Evolutionary conservation across 768 basidiomycete species (phyloP).

Genomic region (Mrakia gelida): DNA sequence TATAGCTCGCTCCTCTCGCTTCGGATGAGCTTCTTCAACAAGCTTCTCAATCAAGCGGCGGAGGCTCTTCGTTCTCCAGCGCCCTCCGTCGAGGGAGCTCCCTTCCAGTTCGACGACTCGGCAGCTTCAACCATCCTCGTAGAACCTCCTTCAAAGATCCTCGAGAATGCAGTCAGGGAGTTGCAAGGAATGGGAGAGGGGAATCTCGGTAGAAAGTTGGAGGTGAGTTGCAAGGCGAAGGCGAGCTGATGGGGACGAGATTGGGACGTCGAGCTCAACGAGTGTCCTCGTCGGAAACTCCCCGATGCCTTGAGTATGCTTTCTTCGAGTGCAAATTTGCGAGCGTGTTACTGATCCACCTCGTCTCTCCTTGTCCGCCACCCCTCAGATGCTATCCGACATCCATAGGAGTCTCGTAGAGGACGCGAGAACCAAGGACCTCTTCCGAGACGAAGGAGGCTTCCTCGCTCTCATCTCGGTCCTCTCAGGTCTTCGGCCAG

Average conservation of each 20-base stretch:
- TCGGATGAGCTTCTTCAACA: constrained; percentile 17
- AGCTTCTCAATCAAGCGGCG: constrained; percentile 1
- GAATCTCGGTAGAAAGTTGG: constrained; percentile 5
- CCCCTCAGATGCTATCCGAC: constrained; percentile 46
- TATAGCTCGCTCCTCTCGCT: background rate
- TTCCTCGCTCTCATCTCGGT: constrained; percentile 70
- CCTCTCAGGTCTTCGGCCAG: constrained; percentile 57
- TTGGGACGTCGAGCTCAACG: background rate
- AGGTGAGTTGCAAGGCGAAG: constrained; percentile 15
- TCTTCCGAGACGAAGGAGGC: constrained; percentile 76
- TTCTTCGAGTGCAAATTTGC: background rate
- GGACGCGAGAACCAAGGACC: constrained; percentile 62
- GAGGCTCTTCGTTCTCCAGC: background rate
- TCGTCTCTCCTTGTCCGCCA: background rate
- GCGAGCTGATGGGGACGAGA: background rate
- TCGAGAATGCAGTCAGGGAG: constrained; percentile 14
- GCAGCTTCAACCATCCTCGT: constrained; percentile 7
- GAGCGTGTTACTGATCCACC: too few species aligned
- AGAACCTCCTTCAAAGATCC: constrained; percentile 14
- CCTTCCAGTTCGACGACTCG: constrained; percentile 20
- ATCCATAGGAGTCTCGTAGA: constrained; percentile 65
- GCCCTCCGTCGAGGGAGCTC: background rate
- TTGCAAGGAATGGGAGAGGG: constrained; percentile 20
- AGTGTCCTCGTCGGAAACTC: background rate
- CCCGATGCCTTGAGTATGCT: too few species aligned